phyloP scores from a whole-genome alignment of 2,329 filamentous ascomycete genomes.

The Fusarium dimerum region DNA sequence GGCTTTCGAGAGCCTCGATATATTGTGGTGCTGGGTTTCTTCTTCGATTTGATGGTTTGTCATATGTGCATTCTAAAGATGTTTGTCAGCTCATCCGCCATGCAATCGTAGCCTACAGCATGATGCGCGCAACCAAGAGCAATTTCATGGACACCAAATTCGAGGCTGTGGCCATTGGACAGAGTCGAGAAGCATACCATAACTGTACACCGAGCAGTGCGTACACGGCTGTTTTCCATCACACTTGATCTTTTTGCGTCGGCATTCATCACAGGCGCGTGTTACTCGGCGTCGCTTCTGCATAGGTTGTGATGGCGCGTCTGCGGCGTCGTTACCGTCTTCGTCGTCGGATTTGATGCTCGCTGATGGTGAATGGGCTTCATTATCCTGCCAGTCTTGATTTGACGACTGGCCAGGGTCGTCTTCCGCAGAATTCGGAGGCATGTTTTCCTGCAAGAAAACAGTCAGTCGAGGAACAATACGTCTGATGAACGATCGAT shows the following conservation, averaged over 20 bases:
- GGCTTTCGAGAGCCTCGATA: constrained; percentile 83
- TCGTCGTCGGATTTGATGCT: constrained; percentile 47
- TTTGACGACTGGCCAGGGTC: constrained; percentile 39
- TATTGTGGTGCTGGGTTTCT: constrained; percentile 92
- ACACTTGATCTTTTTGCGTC: constrained; percentile 85
- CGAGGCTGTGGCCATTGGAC: constrained; percentile 1
- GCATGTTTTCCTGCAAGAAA: constrained; percentile 32
- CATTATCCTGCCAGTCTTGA: constrained; percentile 38
- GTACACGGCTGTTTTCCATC: constrained; percentile 88
- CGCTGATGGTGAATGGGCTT: constrained; percentile 42
- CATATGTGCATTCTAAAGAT: constrained; percentile 81
- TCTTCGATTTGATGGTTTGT: constrained; percentile 88
- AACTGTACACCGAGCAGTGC: constrained; percentile 97
- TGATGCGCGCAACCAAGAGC: not conserved
- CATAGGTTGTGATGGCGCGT: constrained; percentile 55
- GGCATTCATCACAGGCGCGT: constrained; percentile 79
- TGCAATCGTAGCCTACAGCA: constrained; percentile 1
- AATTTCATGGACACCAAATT: not conserved
- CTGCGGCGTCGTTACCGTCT: constrained; percentile 33
- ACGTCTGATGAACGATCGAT: constrained; percentile 8
- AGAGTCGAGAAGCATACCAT: constrained; percentile 61
- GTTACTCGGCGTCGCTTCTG: constrained; percentile 80
- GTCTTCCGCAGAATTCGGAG: constrained; percentile 46
- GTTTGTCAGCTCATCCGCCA: constrained; percentile 17
- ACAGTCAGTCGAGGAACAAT: constrained; percentile 20